Conservation (phyloP, 2,329 filamentous ascomycete species). For the Chrysoporthe deuterocubensis region DNA sequence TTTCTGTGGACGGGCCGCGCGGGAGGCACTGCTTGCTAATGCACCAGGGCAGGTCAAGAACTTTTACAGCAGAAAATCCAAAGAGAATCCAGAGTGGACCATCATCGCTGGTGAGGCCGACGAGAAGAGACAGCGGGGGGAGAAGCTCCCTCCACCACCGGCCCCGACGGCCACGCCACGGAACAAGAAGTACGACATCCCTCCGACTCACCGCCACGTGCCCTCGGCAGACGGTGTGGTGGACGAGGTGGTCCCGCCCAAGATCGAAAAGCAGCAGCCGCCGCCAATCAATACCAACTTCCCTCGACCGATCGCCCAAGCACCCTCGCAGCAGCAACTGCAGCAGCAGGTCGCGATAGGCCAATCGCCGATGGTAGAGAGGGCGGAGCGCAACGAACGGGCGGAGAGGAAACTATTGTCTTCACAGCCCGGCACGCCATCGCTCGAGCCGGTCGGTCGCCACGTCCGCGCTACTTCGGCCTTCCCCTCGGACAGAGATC, state of each 20-base stretch:
- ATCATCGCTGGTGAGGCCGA: constrained; percentile 64
- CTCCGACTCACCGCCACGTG: constrained; percentile 43
- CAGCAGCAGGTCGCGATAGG: constrained; percentile 35
- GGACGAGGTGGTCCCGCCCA: constrained; percentile 50
- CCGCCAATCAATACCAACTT: constrained; percentile 36
- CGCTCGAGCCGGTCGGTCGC: constrained; percentile 21
- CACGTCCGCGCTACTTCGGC: constrained; percentile 24
- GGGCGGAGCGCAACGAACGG: constrained; percentile 21
- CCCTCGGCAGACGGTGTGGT: constrained; percentile 48
- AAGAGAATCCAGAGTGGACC: constrained; percentile 66
- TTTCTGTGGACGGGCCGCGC: not conserved
- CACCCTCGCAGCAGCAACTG: constrained; percentile 34
- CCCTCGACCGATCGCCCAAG: constrained; percentile 39
- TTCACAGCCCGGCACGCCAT: constrained; percentile 24
- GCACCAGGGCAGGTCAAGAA: constrained; percentile 63
- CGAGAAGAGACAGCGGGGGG: constrained; percentile 56
- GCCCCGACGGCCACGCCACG: constrained; percentile 56
- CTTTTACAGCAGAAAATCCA: constrained; percentile 59
- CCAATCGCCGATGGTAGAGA: constrained; percentile 26
- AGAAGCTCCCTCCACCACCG: constrained; percentile 64
- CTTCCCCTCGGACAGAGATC: constrained; percentile 24
- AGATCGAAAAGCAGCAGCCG: constrained; percentile 46
- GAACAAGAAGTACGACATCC: constrained; percentile 56
- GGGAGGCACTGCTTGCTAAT: constrained; percentile 31
- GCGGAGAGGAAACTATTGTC: constrained; percentile 25